A percentile compares a stretch with the other conserved stretches of the same genome.
Evolutionary conservation across 768 basidiomycete species (phyloP).

Genomic region (Boletus insuetus): DNA sequence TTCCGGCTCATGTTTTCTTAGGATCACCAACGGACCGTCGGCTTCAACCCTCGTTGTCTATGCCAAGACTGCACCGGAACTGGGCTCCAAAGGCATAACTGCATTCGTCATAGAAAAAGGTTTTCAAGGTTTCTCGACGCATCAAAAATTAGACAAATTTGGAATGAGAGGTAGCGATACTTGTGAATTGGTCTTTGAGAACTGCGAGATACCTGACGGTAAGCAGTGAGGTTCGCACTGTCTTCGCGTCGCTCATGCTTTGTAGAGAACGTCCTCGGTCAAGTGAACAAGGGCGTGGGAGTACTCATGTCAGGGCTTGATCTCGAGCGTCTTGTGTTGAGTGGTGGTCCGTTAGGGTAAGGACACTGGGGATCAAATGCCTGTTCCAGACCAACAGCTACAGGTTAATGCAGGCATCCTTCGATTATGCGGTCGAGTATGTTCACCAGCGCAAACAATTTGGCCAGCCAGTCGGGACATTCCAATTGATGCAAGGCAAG

Average conservation of each 20-base stretch:
- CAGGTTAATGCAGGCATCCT: slow-evolving; percentile 91
- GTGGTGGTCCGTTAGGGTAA: slow-evolving; percentile 89
- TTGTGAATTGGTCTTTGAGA: slow-evolving; percentile 88
- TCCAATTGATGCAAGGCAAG: slow-evolving; percentile 94
- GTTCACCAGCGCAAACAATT: slow-evolving; percentile 95
- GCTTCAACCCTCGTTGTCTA: slow-evolving; percentile 93
- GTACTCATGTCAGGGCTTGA: slow-evolving; percentile 96
- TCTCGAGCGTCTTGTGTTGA: slow-evolving; percentile 86
- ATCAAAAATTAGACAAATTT: slow-evolving; percentile 91
- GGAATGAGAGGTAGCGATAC: slow-evolving; percentile 97
- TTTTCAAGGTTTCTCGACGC: slow-evolving; percentile 83
- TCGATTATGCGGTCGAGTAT: slow-evolving; percentile 84
- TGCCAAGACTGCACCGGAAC: slow-evolving; percentile 78
- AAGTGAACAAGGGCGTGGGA: slow-evolving; percentile 72
- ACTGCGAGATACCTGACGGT: slow-evolving; percentile 89
- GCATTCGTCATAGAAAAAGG: slow-evolving; percentile 86
- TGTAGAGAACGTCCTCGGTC: slow-evolving; percentile 80
- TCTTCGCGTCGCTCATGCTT: not conserved
- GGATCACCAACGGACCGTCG: slow-evolving; percentile 94
- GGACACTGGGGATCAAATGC: slow-evolving; percentile 9
- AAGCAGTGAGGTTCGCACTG: slow-evolving; percentile 7
- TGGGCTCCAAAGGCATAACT: slow-evolving; percentile 85
- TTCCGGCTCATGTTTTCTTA: slow-evolving; percentile 27
- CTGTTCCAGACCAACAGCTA: slow-evolving; percentile 1
- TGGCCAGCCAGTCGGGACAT: slow-evolving; percentile 80